Evolutionary conservation across 1,284 basidiomycete species (phyloP).

Genomic region (Pisolithus thermaeus): DNA sequence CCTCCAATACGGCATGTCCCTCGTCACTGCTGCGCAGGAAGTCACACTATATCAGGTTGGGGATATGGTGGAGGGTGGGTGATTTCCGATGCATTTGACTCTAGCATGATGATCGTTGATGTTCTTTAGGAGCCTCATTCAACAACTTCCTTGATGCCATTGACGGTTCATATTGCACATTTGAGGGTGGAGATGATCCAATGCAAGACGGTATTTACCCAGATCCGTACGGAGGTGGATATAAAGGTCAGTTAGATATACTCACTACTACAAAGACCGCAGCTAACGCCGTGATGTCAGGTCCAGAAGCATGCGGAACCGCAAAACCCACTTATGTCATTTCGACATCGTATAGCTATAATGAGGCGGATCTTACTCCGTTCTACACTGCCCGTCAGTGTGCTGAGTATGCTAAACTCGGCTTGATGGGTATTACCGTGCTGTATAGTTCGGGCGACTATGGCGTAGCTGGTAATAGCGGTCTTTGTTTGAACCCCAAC

Average conservation of each 20-base stretch:
- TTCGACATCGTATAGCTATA: conserved; percentile 38
- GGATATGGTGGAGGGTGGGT: conserved; percentile 35
- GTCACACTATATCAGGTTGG: conserved; percentile 43
- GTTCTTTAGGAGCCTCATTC: conserved; percentile 36
- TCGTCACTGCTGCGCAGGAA: conserved; percentile 32
- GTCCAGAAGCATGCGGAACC: conserved; percentile 36
- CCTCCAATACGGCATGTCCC: conserved; percentile 42
- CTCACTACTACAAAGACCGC: not conserved
- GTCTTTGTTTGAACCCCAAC: conserved; percentile 26
- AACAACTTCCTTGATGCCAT: conserved; percentile 46
- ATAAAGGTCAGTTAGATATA: conserved; percentile 17
- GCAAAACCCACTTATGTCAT: conserved; percentile 34
- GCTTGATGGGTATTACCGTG: conserved; percentile 36
- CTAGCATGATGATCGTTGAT: not conserved
- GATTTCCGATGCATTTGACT: not conserved
- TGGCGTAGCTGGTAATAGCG: conserved; percentile 34
- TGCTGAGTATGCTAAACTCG: conserved; percentile 43
- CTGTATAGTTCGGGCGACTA: conserved; percentile 36
- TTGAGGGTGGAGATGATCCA: conserved; percentile 41
- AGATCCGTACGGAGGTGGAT: conserved; percentile 24
- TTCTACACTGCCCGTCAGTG: conserved; percentile 40
- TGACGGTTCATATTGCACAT: conserved; percentile 43
- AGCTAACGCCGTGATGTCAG: conserved; percentile 4
- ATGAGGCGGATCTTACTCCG: conserved; percentile 36
- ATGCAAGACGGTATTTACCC: conserved; percentile 38